Evolutionary conservation across 225 moss, liverwort and hornwort genomes (phyloP), one percentile per base, ranked within the genome.

Genomic region (Thuidium tamariscinum): DNA sequence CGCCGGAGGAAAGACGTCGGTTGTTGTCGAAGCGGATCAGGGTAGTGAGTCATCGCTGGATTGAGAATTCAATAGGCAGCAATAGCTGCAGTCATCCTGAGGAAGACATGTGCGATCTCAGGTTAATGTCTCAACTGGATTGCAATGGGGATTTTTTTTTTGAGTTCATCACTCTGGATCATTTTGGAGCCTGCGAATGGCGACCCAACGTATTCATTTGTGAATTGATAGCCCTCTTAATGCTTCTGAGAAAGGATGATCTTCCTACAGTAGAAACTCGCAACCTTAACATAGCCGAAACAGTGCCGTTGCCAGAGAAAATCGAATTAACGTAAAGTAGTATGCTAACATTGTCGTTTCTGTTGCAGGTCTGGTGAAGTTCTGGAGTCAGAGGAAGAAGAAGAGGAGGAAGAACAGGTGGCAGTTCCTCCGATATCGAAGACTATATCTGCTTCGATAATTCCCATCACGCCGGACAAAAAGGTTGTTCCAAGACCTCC

Each of bases 41-140:
- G 75, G 87, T 97, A 85, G 87, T 97, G 54, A 95, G 90, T 69
- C 98, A 99, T 90, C 90, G 86, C 57, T 99, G 98, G 98, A 92
- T 99, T 83, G 94, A 95, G 80, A 93, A 96, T 88, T 86, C 91
- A 80, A 70, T 88, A 22, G 84, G 79, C 77, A 91, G 89, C 82
- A 87, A 83, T 79, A 88, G 84, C 85, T 92, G 91, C 82, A 65
- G 85, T 89, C 82, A 84, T 71, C 92, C 91, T 61, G 70, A 87
- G 30, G 93, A 93, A 55, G 89, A 72, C 27, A 87, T 87, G 9
- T 95, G 89, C 81, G 92, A 95, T 82, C 95, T 98, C 83, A 95
- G 97, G 97, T 95, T 86, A 25, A 87, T 90, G n/a, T 67, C 36
- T 23, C 52, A 34, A 68, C 44, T 72, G 82, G 55, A 80, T 65